Conservation (phyloP, 179 eudicot species). For the Amaranthus tricolor region DNA sequence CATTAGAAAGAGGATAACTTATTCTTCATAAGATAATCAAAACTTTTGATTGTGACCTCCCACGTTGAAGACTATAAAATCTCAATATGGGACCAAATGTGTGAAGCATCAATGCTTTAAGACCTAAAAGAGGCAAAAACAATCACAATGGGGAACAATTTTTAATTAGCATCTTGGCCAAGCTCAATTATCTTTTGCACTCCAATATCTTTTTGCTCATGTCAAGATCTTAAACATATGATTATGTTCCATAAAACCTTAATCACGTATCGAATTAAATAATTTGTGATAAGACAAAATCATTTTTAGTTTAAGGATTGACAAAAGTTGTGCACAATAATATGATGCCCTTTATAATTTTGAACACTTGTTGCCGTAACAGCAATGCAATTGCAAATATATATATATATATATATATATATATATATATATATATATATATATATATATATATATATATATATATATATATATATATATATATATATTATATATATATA, state of each 20-base stretch:
- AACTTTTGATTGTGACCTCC: conserved; percentile 21
- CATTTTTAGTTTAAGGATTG: background rate
- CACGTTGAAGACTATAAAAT: conserved; percentile 21
- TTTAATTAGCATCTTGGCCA: conserved; percentile 5
- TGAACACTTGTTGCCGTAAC: background rate
- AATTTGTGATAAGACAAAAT: conserved; percentile 1
- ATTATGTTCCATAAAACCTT: conserved; percentile 7
- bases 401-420: too few species aligned
- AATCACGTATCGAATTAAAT: background rate
- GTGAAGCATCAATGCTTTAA: conserved; percentile 12
- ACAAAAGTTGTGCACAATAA: background rate
- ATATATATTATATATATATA: too few species aligned
- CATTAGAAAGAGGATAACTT: background rate
- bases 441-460: too few species aligned
- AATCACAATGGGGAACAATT: background rate
- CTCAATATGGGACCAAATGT: background rate
- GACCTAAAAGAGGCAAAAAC: background rate
- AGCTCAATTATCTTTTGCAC: background rate
- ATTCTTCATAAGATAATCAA: background rate
- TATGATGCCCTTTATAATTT: background rate
- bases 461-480: too few species aligned
- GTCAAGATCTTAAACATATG: conserved; percentile 19
- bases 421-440: too few species aligned
- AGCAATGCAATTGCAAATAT: background rate
- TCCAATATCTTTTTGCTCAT: conserved; percentile 1